These are phyloP conservation scores for Leishmania arabica DNA, from an alignment of 208 protist genomes.

Conservation along the genomic window DNA sequence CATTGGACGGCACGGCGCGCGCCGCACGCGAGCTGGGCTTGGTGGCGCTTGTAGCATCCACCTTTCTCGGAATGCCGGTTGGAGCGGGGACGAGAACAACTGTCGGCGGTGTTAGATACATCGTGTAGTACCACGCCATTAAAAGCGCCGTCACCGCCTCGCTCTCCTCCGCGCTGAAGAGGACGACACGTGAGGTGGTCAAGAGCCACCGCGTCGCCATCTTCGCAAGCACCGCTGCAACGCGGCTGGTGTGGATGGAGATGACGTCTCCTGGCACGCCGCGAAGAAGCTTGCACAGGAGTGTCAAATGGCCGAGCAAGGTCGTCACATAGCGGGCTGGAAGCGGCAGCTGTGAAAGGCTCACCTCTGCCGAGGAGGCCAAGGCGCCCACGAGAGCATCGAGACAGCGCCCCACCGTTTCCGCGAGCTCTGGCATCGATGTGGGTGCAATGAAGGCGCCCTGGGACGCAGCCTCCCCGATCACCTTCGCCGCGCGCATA, in stretches of 20 bases:
- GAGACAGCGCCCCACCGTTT: conserved; percentile 43
- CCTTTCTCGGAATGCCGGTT: background rate
- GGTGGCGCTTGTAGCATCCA: background rate
- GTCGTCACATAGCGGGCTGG: conserved; percentile 26
- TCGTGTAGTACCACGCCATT: conserved; percentile 61
- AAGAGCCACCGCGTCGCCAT: conserved; percentile 32
- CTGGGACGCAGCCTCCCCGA: conserved; percentile 31
- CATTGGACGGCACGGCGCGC: background rate
- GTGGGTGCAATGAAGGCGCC: conserved; percentile 2
- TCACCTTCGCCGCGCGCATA: conserved; percentile 54
- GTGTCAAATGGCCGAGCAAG: conserved; percentile 26
- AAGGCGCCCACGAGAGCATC: conserved; percentile 29
- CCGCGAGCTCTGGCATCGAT: conserved; percentile 31
- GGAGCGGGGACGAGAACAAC: background rate
- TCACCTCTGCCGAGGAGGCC: conserved; percentile 14
- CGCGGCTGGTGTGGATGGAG: conserved; percentile 12
- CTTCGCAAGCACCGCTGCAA: conserved; percentile 14
- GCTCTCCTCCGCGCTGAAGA: conserved; percentile 26
- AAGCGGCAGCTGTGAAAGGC: conserved; percentile 18
- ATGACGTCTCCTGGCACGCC: conserved; percentile 16
- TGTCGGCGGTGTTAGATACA: conserved; percentile 45
- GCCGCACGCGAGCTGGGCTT: background rate
- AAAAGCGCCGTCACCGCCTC: conserved; percentile 50
- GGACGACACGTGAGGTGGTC: conserved; percentile 12
- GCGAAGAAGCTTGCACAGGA: conserved; percentile 30